Percentiles rank a stretch among this genome's conserved stretches.
phyloP scores from a whole-genome alignment of 2,329 filamentous ascomycete genomes.

The Lithohypha guttulata region DNA sequence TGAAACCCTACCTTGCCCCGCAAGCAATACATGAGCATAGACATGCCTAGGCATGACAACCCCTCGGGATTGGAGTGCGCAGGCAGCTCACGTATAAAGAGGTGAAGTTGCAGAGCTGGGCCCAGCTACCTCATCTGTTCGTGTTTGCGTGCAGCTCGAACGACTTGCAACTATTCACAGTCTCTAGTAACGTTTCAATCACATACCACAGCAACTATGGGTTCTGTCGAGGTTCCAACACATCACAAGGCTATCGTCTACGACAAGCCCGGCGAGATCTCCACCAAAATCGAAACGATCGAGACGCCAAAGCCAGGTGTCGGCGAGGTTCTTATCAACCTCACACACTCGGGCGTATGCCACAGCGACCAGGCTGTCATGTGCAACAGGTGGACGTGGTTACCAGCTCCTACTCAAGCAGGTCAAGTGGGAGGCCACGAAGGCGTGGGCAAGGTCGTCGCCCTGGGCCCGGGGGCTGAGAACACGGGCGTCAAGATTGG shows the following conservation, averaged over 20 bases:
- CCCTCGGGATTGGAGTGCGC: no score
- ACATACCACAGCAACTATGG: constrained; percentile 22
- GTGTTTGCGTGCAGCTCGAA: no score
- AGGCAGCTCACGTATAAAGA: no score
- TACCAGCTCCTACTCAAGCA: constrained; percentile 48
- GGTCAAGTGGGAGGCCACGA: constrained; percentile 61
- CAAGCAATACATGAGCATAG: no score
- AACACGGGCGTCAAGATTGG: constrained; percentile 49
- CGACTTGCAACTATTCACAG: no score
- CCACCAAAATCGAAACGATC: constrained; percentile 52
- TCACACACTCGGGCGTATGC: constrained; percentile 56
- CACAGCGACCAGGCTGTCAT: constrained; percentile 52
- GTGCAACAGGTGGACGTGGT: constrained; percentile 36
- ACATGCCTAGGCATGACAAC: no score
- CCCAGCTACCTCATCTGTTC: no score
- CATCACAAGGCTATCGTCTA: constrained; percentile 55
- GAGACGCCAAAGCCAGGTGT: constrained; percentile 54
- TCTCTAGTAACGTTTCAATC: neutral
- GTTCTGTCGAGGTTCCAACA: constrained; percentile 38
- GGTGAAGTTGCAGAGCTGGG: no score
- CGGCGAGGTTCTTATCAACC: constrained; percentile 52
- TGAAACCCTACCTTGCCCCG: no score
- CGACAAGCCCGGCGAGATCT: constrained; percentile 54
- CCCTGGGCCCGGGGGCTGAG: constrained; percentile 52
- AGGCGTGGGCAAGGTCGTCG: constrained; percentile 55